Base-by-base conservation (phyloP, 345 rosid genomes). In the Anastatica hierochuntica region DNA sequence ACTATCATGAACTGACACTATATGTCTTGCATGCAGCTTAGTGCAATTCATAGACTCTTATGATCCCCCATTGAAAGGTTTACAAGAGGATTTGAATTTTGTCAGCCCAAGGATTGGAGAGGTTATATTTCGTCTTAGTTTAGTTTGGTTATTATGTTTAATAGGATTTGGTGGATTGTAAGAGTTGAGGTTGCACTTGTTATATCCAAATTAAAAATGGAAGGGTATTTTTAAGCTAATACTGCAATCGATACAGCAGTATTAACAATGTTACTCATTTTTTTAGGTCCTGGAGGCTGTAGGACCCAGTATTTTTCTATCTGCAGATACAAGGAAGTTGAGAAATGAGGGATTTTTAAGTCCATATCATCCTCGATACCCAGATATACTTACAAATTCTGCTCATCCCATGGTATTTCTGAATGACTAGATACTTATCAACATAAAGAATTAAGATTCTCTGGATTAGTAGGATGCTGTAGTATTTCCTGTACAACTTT, bases 101-200 rank as follows among this genome's bases (percentile, higher is more conserved):
- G 98, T 85, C 66, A 92, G 94, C 64, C 97, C 95, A 58, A 95
- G 97, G 42, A 85, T 92, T 56, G 98, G 97, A 76, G 98, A 92
- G 98, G 98, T 92, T 55, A 9, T 75, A 53, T 60, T 53, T 30
- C 14, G 6, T 29, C 55, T 44, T 51, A 8, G 23, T 58, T 58
- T 45, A 23, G 20, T 45, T 21, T 44, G 38, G n/a, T 44, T 51
- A 18, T 29, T 38, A 36, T 35, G 19, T 29, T 30, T 20, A 43
- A 15, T 52, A n/a, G 41, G 35, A 45, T 19, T 50, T 37, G 0
- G 20, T 43, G 10, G 36, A 58, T 52, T 16, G 18, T 57, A 37
- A 66, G 60, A 66, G 21, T 35, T 45, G 17, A 23, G 13, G 16
- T 39, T 66, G 55, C 43, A 43, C 27, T 26, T 52, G 20, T 30